Evolutionary conservation across 2,329 filamentous ascomycete genomes (phyloP).

Genomic region (Colletotrichum salicis): DNA sequence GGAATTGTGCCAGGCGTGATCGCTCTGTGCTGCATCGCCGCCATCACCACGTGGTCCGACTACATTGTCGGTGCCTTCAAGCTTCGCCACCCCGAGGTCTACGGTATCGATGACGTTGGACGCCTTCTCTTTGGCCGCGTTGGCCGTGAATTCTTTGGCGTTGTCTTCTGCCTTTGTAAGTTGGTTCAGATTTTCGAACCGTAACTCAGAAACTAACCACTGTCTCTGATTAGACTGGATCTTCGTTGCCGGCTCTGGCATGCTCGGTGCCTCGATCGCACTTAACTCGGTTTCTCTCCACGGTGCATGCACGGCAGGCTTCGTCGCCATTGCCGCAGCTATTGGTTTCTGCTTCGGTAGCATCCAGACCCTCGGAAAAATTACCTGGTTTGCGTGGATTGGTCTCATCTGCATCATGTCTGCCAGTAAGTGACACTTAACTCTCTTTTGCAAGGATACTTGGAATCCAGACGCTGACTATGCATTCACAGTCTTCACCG

Average conservation of each 20-base stretch:
- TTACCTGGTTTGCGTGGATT: slow-evolving; percentile 48
- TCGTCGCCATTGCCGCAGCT: slow-evolving; percentile 48
- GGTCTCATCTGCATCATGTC: slow-evolving; percentile 44
- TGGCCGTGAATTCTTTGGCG: slow-evolving; percentile 55
- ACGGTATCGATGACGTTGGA: slow-evolving; percentile 63
- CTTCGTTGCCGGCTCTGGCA: slow-evolving; percentile 50
- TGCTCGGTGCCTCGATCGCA: slow-evolving; percentile 53
- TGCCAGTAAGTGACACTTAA: slow-evolving; percentile 37
- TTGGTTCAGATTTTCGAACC: background rate
- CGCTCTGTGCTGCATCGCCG: slow-evolving; percentile 50
- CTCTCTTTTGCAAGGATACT: background rate
- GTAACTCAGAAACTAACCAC: background rate
- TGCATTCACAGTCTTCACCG: slow-evolving; percentile 37
- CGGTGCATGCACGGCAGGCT: slow-evolving; percentile 52
- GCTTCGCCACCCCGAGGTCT: slow-evolving; percentile 58
- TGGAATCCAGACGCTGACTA: background rate
- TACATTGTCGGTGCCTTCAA: slow-evolving; percentile 64
- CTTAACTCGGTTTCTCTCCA: slow-evolving; percentile 53
- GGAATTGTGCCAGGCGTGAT: slow-evolving; percentile 61
- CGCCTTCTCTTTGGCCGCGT: slow-evolving; percentile 58
- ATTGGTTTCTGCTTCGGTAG: slow-evolving; percentile 45
- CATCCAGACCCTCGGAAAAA: slow-evolving; percentile 45
- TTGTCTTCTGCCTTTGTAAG: slow-evolving; percentile 48
- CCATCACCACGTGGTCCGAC: slow-evolving; percentile 59
- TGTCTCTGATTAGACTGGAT: slow-evolving; percentile 38